These are phyloP conservation scores for Fibroporia radiculosa DNA, from an alignment of 768 basidiomycete species.

Conservation along the genomic window DNA sequence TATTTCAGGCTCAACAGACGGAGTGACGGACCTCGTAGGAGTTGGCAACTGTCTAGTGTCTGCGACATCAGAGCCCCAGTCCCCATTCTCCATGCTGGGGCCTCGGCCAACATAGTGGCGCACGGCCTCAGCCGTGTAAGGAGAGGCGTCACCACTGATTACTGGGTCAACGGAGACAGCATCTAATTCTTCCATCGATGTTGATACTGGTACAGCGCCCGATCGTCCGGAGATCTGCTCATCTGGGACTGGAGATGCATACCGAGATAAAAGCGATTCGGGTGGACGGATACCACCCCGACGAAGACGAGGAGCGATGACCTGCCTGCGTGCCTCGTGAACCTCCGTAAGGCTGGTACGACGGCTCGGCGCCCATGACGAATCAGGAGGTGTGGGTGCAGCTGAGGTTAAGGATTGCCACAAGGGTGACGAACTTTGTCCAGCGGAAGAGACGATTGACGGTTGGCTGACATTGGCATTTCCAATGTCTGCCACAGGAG, in stretches of 20 bases:
- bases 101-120: too few species aligned
- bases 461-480: neutral
- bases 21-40: neutral
- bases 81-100: neutral
- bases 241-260: neutral
- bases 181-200: neutral
- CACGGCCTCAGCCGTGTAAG: too few species aligned
- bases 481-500: neutral
- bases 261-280: slow-evolving; percentile 44
- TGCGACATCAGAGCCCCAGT: neutral
- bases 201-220: neutral
- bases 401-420: slow-evolving; percentile 16
- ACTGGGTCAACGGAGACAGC: too few species aligned
- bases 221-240: neutral
- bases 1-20: neutral
- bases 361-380: neutral
- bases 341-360: slow-evolving; percentile 4
- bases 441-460: neutral
- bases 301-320: slow-evolving; percentile 43
- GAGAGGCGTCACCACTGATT: too few species aligned
- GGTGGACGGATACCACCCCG: slow-evolving; percentile 63
- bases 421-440: slow-evolving; percentile 17
- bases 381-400: neutral
- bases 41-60: neutral
- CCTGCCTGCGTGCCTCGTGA: slow-evolving; percentile 9